Evolutionary conservation across 2,329 filamentous ascomycete species (phyloP).

Genomic region (Penicillium griseofulvum): DNA sequence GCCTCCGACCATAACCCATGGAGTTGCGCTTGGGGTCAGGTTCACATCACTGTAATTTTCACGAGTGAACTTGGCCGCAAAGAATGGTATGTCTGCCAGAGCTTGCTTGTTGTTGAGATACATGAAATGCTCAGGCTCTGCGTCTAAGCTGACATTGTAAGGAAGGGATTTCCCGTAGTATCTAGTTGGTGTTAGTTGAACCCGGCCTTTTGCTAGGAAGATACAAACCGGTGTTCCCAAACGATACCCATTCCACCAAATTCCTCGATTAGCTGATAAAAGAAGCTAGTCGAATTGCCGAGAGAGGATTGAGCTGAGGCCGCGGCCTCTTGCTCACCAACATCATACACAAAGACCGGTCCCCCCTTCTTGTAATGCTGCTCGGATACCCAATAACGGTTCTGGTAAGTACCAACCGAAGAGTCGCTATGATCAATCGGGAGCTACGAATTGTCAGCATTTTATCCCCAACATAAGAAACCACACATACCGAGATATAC

Average conservation of each 20-base stretch:
- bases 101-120: slow-evolving; percentile 47
- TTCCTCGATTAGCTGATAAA: slow-evolving; percentile 33
- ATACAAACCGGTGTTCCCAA: slow-evolving; percentile 44
- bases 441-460: slow-evolving; percentile 20
- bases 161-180: slow-evolving; percentile 46
- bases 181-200: slow-evolving; percentile 22
- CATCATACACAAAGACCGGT: slow-evolving; percentile 51
- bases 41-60: slow-evolving; percentile 32
- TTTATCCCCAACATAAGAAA: neutral
- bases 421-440: slow-evolving; percentile 34
- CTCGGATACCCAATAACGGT: slow-evolving; percentile 56
- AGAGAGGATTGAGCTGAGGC: slow-evolving; percentile 40
- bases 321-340: slow-evolving; percentile 46
- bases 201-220: neutral
- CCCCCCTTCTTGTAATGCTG: slow-evolving; percentile 58
- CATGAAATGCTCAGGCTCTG: slow-evolving; percentile 39
- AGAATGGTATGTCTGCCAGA: slow-evolving; percentile 46
- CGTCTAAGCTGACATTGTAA: slow-evolving; percentile 36
- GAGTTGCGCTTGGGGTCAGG: slow-evolving; percentile 40
- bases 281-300: slow-evolving; percentile 29
- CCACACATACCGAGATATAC: slow-evolving; percentile 11
- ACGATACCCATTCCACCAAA: slow-evolving; percentile 41
- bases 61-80: slow-evolving; percentile 43
- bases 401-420: slow-evolving; percentile 51
- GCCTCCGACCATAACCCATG: slow-evolving; percentile 49